Base-by-base conservation (phyloP, 2,329 filamentous ascomycete species). In the Pyrenochaeta sp. region DNA sequence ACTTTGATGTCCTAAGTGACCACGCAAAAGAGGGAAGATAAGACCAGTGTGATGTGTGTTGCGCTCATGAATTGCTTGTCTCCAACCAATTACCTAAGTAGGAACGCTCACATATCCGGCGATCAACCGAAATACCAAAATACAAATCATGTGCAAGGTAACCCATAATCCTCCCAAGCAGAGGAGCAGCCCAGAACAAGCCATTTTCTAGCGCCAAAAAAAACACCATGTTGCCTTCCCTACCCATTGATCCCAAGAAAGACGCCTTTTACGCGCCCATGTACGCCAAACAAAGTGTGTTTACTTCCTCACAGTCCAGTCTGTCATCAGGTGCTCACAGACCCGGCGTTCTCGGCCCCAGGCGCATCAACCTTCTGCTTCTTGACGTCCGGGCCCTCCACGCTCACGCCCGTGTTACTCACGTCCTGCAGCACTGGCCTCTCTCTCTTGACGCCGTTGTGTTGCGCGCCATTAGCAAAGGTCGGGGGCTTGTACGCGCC, bases 401-500 rank as follows among this genome's bases (percentile, higher is more conserved):
- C 9, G 30, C 21, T 32, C 47, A 50, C 36, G 44, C 63, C 48
- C n/a, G 71, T 57, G 49, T 78, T 78, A 34, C 75, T 79, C 27
- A 78, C 73, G 51, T 78, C 76, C 27, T 71, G 62, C 52, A 79
- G 59, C 8, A 68, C 67, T 1, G 65, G 60, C 38, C 72, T 64
- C 34, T 67, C 63, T 6, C 65, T 58, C 41, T 63, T 63, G 2
- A 61, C n/a, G 2, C 48, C 51, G 13, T 48, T 44, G 7, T 50
- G 36, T 2, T 22, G 50, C 7, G 42, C 44, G 46, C 63, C 26
- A 55, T 61, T 37, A 45, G 61, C 48, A 48, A 59, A 50, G 14
- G 57, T 66, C 8, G 76, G 77, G 7, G 76, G 74, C 48, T 74
- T 75, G 53, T 79, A 80, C 15, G 67, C 67, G 4, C 63, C 64